Evolutionary conservation across 139 green algal genomes (phyloP).

Genomic region (Asterochloris sp.): DNA sequence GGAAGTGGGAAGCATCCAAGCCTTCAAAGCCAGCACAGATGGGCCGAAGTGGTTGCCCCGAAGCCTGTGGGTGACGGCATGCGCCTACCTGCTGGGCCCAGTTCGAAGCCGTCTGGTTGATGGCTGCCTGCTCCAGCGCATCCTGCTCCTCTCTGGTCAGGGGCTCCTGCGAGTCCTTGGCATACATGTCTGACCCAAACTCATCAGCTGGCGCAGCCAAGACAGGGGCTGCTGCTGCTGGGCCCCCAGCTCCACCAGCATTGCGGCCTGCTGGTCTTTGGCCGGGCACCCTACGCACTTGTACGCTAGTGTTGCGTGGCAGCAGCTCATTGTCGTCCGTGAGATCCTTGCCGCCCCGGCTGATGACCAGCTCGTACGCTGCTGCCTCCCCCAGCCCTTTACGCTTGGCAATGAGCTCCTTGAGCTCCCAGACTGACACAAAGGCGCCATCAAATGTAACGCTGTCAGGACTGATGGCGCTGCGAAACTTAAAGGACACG

Average conservation of each 20-base stretch:
- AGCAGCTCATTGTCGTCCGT: slow-evolving; percentile 60
- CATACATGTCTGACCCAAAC: slow-evolving; percentile 45
- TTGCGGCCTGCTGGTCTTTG: slow-evolving; percentile 1
- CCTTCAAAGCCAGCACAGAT: too few relatives aligned
- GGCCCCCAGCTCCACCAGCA: slow-evolving; percentile 3
- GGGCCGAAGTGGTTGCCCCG: too few relatives aligned
- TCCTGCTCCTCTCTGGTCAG: slow-evolving; percentile 20
- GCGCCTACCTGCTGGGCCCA: too few relatives aligned
- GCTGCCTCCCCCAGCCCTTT: slow-evolving; percentile 63
- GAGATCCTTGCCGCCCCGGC: slow-evolving; percentile 54
- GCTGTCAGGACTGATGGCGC: slow-evolving; percentile 44
- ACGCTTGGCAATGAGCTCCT: slow-evolving; percentile 72
- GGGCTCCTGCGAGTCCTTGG: slow-evolving; percentile 1
- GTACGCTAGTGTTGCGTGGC: slow-evolving; percentile 55
- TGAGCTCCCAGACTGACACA: slow-evolving; percentile 73
- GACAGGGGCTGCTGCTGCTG: not conserved
- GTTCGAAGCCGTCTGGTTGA: slow-evolving; percentile 19
- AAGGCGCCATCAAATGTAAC: slow-evolving; percentile 73
- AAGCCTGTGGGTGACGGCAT: too few relatives aligned
- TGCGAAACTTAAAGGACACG: slow-evolving; percentile 74
- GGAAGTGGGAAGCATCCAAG: too few relatives aligned
- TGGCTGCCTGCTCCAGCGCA: slow-evolving; percentile 24
- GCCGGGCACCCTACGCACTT: slow-evolving; percentile 59
- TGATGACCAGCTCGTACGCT: slow-evolving; percentile 57
- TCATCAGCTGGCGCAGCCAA: slow-evolving; percentile 21